Base-by-base conservation (phyloP, 352 stramenopile species). In the Pythium scleroteichum region DNA sequence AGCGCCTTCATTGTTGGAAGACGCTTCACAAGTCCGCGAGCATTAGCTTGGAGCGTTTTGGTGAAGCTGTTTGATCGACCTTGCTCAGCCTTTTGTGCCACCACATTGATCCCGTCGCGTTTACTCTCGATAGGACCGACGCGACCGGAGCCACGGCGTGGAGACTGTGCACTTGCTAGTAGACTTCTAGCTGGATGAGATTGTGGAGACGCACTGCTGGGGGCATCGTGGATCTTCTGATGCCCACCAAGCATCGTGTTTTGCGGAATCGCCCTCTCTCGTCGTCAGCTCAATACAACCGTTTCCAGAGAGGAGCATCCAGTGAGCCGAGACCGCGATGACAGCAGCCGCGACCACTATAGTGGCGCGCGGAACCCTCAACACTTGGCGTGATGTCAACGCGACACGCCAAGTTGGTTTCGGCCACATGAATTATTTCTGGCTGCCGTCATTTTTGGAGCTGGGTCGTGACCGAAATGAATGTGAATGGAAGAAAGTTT, bases 1-100 rank as follows among this genome's bases (percentile, higher is more conserved):
- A 82, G 53, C 35, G 73, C 76, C 24, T 68, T 72, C 63, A 85
- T 77, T 5, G 71, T 71, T 26, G 78, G 72, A 27, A 83, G 53
- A 0, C 66, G 69, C 41, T 63, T 62, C 22, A 44, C 66, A 26
- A 85, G 29, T 0, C 57, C 62, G 14, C 55, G 38, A 2, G 70
- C 69, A 61, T 76, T 83, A n/a, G 73, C 54, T 20, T 78, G 72
- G 10, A 84, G 42, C 33, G 72, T 52, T 48, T 69, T 69, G 7
- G 57, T 64, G 44, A 85, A 66, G 26, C 62, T 84, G 23, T 55
- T 65, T 2, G 71, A 50, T 13, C 68, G 72, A 13, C 23, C 20
- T 1, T 24, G 17, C 1, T 39, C 50, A 3, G 52, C 45, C 50
- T 61, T 78, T 14, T 53, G 19, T n/a, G 12, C 26, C 40, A 45